Base-by-base conservation (phyloP, 2,329 filamentous ascomycete species). In the Clarireedia hainanense region DNA sequence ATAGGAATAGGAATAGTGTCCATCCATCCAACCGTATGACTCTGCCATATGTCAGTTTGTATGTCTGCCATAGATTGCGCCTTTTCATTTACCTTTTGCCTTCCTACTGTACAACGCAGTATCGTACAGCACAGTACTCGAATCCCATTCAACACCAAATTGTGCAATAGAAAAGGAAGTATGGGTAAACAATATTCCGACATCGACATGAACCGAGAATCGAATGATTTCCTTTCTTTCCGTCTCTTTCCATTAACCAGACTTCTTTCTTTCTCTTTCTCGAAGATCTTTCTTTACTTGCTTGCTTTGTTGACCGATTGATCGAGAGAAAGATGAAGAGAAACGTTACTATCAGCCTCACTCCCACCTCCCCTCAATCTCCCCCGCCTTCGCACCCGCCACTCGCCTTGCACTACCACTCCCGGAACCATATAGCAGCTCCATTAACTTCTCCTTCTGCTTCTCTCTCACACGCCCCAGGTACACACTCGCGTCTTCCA, bases 361-460 rank as follows among this genome's bases (percentile, higher is more conserved):
- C 46, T 64, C 52, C 57, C 60, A 63, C 20, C 57, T 42, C 15
- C 56, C 62, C 37, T 63, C 61, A 45, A 60, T 60, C 49, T 61
- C 57, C 9, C 47, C 57, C 26, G 55, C 40, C 47, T 59, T 51
- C 15, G 49, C 55, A 3, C 52, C 55, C 1, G 47, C 52, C 14
- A 62, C 37, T 50, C 58, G 59, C 40, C 58, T 51, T 9, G 57
- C 50, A 36, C 52, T 52, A 26, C 61, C 58, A 42, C 63, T 65
- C 6, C 68, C 67, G 37, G 61, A 60, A 64, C 75, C 86, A 69
- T 88, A 92, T 2, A 95, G 72, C 71, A 88, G 82, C 73, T 92
- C 85, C 80, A 94, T 83, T 64, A 94, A 75, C 71, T 89, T 90
- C 57, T 83, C 81, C 76, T 92, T 94, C 74, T 96, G 92, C 62